Evolutionary conservation across 352 stramenopile species (phyloP).

Genomic region (Globisporangium emineosum): DNA sequence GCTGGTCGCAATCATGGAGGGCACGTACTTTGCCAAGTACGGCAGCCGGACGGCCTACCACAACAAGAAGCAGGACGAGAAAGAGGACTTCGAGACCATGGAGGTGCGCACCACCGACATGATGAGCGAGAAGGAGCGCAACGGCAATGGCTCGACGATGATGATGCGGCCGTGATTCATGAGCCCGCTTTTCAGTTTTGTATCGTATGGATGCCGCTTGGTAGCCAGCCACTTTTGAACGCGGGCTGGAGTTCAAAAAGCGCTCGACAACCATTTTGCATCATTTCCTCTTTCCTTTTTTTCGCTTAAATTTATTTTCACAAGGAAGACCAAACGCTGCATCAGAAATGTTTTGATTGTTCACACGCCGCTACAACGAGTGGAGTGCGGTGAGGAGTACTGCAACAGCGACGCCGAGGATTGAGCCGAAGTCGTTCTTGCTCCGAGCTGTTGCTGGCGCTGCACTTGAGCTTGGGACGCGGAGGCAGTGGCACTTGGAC

Average conservation of each 20-base stretch:
- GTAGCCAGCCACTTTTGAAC: neutral
- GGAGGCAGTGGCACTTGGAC: neutral
- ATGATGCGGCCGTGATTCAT: constrained; percentile 30
- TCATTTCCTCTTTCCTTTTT: neutral
- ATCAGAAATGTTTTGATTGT: too few relatives aligned
- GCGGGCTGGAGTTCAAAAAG: neutral
- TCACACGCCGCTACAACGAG: neutral
- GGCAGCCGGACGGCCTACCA: constrained; percentile 51
- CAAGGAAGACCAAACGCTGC: neutral
- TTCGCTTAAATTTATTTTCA: neutral
- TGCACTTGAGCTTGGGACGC: neutral
- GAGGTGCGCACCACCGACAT: constrained; percentile 57
- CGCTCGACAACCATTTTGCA: constrained; percentile 1
- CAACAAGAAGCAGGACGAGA: constrained; percentile 67
- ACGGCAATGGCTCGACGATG: constrained; percentile 10
- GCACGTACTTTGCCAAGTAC: constrained; percentile 83
- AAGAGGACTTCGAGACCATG: constrained; percentile 71
- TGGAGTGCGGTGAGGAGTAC: neutral
- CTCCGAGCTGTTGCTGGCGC: neutral
- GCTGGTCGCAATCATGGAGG: constrained; percentile 84
- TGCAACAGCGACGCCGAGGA: neutral
- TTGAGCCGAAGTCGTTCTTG: neutral
- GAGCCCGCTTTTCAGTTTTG: neutral
- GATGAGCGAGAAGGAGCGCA: constrained; percentile 48
- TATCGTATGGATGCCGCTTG: neutral